A percentile compares a stretch with the other conserved stretches of the same genome.
Evolutionary conservation across 2,329 filamentous ascomycete species (phyloP).

Genomic region (Trichoderma sp.): DNA sequence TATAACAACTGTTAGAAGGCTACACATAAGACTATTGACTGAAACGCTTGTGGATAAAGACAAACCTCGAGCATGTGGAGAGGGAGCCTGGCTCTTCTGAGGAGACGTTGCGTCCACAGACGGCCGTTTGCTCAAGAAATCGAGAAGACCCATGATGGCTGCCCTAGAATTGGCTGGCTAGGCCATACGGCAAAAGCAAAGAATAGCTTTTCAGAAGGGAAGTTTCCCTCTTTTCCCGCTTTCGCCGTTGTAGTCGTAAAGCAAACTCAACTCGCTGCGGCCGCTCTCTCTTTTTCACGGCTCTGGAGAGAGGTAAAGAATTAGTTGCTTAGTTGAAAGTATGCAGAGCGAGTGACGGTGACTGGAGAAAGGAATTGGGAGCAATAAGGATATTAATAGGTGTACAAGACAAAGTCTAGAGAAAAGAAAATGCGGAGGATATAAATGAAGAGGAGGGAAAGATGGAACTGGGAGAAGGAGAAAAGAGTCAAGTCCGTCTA

Average conservation of each 20-base stretch:
- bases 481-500: slow-evolving; percentile 12
- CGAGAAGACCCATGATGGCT: slow-evolving; percentile 20
- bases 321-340: not conserved
- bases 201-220: not conserved
- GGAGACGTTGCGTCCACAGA: slow-evolving; percentile 3
- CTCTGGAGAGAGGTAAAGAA: not conserved
- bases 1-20: not conserved
- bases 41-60: not conserved
- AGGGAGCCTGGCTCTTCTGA: not conserved
- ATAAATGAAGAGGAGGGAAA: not conserved
- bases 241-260: not conserved
- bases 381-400: not conserved
- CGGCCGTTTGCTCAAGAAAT: slow-evolving; percentile 17
- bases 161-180: not conserved
- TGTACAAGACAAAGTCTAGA: not conserved
- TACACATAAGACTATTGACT: not conserved
- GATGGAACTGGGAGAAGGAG: slow-evolving; percentile 6
- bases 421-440: not conserved
- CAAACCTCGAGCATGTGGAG: slow-evolving; percentile 6
- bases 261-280: not conserved
- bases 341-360: no score
- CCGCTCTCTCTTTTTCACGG: not conserved
- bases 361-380: not conserved
- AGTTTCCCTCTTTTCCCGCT: not conserved
- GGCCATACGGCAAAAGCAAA: not conserved